Base-by-base conservation (phyloP, 164 flowering plant genomes). In the Taxillus chinensis region DNA sequence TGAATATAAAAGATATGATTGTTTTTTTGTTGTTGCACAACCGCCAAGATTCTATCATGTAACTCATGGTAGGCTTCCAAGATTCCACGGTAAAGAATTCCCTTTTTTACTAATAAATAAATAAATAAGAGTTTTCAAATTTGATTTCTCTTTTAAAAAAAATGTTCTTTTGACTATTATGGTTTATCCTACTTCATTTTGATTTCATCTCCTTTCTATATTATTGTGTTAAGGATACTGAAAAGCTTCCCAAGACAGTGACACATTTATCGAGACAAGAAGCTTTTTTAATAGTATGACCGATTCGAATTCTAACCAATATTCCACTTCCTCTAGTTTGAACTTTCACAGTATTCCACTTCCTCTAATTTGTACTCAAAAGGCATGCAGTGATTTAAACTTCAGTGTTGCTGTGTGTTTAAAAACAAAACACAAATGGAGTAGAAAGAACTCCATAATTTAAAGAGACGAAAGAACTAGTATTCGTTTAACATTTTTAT, bases 181-280 rank as follows among this genome's bases (percentile, higher is more conserved):
- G 17, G 27, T 56, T 42, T 48, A 13, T 5, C 57, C 38, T 37
- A 52, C 73, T 54, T 67, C 84, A 15, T 73, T 72, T 60, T 27
- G 89, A 90, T 62, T 82, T 95, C 0, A 90, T 93, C 65, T 96
- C 96, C 3, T 90, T 93, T 74, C 99, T 97, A 10, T 93, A 79
- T 74, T 89, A 80, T 89, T 7, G 70, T 87, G n/a, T 59, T 93
- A 69, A 85, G 75, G 69, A 86, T 65, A 84, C 86, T 15, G 95
- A 90, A 66, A 87, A 86, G 8, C 96, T 90, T 60, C 97, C 97
- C 0, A 77, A 83, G 68, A 89, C 97, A 5, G 85, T 88, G 2
- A 86, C 86, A 11, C 90, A 87, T 74, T 65, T 92, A 59, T 45
- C 88, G 72, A 85, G 96, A 82, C 98, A 92, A 81, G 95, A 5